A percentile compares a stretch with the other conserved stretches of the same genome.
Evolutionary conservation across 2,329 filamentous ascomycete species (phyloP).

Genomic region (Hyphodiscus sp.): DNA sequence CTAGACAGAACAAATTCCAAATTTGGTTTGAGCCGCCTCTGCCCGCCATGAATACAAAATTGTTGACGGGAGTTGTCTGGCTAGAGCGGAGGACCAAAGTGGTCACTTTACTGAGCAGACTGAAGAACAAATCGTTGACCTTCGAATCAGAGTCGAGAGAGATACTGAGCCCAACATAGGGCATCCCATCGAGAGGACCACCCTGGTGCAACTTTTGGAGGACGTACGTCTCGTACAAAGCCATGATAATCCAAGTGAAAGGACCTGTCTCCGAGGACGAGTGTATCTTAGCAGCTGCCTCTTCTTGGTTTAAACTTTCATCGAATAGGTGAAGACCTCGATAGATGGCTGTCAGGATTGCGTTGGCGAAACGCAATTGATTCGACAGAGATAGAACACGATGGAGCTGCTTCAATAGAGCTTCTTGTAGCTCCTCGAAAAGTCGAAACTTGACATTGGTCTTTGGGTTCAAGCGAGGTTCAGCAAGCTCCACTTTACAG

Average conservation of each 20-base stretch:
- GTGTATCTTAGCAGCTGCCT: neutral
- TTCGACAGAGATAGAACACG: slow-evolving; percentile 8
- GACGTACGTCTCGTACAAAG: slow-evolving; percentile 11
- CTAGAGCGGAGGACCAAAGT: slow-evolving; percentile 4
- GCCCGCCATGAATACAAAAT: slow-evolving; percentile 8
- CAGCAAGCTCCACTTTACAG: slow-evolving; percentile 7
- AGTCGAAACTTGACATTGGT: slow-evolving; percentile 16
- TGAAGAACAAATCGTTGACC: slow-evolving; percentile 1
- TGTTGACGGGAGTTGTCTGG: neutral
- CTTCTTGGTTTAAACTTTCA: slow-evolving; percentile 10
- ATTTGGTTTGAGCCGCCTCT: slow-evolving; percentile 6
- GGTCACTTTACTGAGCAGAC: neutral
- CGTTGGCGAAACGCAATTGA: slow-evolving; percentile 18
- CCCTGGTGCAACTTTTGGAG: slow-evolving; percentile 2
- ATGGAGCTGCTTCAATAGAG: slow-evolving; percentile 15
- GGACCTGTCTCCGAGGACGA: slow-evolving; percentile 3
- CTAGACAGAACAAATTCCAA: slow-evolving; percentile 14
- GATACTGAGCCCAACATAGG: slow-evolving; percentile 9
- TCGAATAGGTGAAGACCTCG: slow-evolving; percentile 22
- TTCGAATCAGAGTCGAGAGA: neutral
- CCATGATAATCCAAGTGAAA: slow-evolving; percentile 16
- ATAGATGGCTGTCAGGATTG: slow-evolving; percentile 21
- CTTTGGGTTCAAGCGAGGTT: neutral
- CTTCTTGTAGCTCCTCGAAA: slow-evolving; percentile 17
- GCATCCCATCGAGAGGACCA: neutral